Base-by-base conservation (phyloP, 2,329 filamentous ascomycete genomes). In the Trichoderma sp. region DNA sequence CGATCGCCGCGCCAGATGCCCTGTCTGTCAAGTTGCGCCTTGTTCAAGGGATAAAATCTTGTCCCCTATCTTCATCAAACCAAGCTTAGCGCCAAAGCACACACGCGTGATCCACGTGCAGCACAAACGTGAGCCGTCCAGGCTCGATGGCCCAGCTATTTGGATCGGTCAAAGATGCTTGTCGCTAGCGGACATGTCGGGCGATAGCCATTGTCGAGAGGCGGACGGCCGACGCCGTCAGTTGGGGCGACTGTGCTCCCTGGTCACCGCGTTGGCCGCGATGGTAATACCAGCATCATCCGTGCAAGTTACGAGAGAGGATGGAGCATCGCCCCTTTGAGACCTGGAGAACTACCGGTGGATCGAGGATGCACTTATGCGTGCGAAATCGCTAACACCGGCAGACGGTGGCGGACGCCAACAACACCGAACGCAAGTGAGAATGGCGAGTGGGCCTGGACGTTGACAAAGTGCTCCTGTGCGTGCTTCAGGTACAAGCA, bases 21-120 rank as follows among this genome's bases (percentile, higher is more conserved):
- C 72, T 73, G 69, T 56, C 75, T 53, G 63, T 67, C 69, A 64
- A 41, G 60, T 56, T 71, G 16, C 50, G n/a, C 53, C 65, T 71
- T 53, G 53, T 29, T 33, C 50, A 75, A 75, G 66, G 41, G 73
- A 73, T 65, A 14, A 38, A 60, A 33, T 62, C 38, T 60, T 62
- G 60, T 59, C 75, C 65, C 59, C 75, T 71, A 76, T 75, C 71
- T 75, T 74, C 69, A 74, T 65, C 63, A 74, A 74, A 67, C 38
- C 62, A 67, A 75, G 53, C 38, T 56, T 76, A 69, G 75, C 62
- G 75, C 41, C 27, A 41, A 60, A 66, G 67, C 60, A 62, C 60
- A 71, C 75, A 75, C 72, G 59, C 63, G 66, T 67, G 72, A 75
- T 76, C 72, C 75, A 75, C 75, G 72, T 75, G 72, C 74, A 74